Evolutionary conservation across 2,329 filamentous ascomycete species (phyloP).

Genomic region (Furcasterigmium sp.): DNA sequence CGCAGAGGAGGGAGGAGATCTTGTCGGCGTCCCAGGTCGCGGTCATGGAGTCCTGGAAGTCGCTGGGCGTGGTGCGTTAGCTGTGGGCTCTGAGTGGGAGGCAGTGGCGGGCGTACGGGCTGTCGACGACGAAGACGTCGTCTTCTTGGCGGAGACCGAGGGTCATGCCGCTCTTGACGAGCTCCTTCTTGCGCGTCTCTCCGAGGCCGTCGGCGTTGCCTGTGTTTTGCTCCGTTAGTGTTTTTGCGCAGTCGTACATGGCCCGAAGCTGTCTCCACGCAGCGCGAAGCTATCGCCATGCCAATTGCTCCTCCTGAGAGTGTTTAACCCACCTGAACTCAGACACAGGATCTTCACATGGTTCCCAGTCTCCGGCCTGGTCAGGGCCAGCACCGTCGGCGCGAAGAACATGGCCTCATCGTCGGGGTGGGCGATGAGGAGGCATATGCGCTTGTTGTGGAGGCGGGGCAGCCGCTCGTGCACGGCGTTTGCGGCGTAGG

Average conservation of each 20-base stretch:
- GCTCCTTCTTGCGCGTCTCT: conserved; percentile 73
- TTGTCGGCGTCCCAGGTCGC: conserved; percentile 66
- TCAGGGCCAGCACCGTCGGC: conserved; percentile 80
- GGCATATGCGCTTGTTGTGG: conserved; percentile 77
- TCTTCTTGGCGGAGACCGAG: conserved; percentile 70
- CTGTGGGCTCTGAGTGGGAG: neutral
- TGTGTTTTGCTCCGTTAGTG: conserved; percentile 20
- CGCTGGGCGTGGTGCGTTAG: conserved; percentile 21
- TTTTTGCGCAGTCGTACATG: neutral
- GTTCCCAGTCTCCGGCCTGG: conserved; percentile 73
- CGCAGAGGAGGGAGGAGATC: conserved; percentile 65
- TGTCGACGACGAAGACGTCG: conserved; percentile 82
- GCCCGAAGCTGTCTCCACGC: no score
- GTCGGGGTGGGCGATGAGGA: conserved; percentile 95
- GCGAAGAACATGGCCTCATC: conserved; percentile 99
- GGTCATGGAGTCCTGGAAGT: conserved; percentile 89
- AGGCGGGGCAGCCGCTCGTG: conserved; percentile 58
- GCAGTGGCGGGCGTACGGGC: conserved; percentile 46
- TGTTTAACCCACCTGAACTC: conserved; percentile 58
- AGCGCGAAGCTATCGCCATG: no score
- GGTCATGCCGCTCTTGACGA: conserved; percentile 71
- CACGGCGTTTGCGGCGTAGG: conserved; percentile 41
- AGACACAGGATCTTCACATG: conserved; percentile 92
- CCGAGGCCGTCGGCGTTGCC: conserved; percentile 86
- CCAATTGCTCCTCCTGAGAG: conserved; percentile 3